Base-by-base conservation (phyloP, 2,329 filamentous ascomycete species). In the Nigrospora osmanthi region DNA sequence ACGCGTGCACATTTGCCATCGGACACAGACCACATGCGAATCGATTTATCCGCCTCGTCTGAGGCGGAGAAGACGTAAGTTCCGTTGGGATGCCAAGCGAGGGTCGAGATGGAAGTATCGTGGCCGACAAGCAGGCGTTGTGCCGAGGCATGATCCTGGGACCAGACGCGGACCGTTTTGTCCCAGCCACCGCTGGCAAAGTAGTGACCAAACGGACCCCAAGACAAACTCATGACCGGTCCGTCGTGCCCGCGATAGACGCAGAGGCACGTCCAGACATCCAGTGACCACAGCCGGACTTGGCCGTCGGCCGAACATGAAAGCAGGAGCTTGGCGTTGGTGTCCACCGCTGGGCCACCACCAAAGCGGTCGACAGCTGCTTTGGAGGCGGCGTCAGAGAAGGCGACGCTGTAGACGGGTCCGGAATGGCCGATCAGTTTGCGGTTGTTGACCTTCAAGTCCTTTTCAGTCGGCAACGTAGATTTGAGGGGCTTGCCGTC, bases 1-100 rank as follows among this genome's bases (percentile, higher is more conserved):
- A 97, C 81, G 23, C 93, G 85, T 6, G 96, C 87, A 33, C 89
- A 89, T 49, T 84, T 83, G 28, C 93, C 93, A 10, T 85, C 91
- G 11, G 81, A 78, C n/a, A 96, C 80, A 11, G 89, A 84, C 93
- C 93, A 98, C 91, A 98, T 97, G 30, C 93, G 84, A 32, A 97
- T 87, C 0, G 89, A 93, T 64, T 91, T 91, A 65, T 98, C 81
- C 7, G 74, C 78, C 58, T 83, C 90, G 53, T 87, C 87, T 12
- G 89, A 94, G 4, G 87, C 89, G 0, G 93, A 96, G 65, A 98
- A 96, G 38, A 96, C 72, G 56, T 97, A 98, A 6, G 86, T 81
- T 15, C 88, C 89, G 60, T 98, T 98, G 0, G 91, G 89, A 58
- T 98, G 93, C 82, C 93, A 98, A 13, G 86, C 76, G n/a, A 96